These are phyloP conservation scores for Morella rubra DNA, from an alignment of 306 rosid species.

Conservation along the genomic window DNA sequence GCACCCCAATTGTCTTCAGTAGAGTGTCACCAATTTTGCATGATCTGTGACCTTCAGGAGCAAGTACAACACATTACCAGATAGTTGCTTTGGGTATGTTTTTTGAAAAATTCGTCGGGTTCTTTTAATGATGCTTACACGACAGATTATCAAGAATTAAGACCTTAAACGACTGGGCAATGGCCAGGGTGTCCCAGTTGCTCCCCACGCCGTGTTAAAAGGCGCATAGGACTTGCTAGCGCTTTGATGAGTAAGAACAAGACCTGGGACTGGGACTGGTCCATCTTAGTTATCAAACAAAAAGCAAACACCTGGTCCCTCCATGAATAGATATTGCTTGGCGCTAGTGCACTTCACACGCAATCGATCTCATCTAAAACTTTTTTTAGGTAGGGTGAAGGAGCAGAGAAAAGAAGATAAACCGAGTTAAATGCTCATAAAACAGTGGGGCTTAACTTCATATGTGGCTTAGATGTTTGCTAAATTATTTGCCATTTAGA, in stretches of 20 bases:
- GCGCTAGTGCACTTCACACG: constrained; percentile 26
- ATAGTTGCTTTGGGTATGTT: not conserved
- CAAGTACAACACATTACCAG: no score
- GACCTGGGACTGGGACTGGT: not conserved
- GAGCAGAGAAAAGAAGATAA: no score
- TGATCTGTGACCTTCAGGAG: no score
- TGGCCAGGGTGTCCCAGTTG: constrained; percentile 57
- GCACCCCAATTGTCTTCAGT: no score
- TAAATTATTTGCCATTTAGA: no score
- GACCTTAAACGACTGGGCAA: constrained; percentile 27
- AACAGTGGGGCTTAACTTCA: no score
- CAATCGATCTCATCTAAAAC: constrained; percentile 13
- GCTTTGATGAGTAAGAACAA: no score
- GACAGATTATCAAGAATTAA: constrained; percentile 30
- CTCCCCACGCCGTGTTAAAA: constrained; percentile 56
- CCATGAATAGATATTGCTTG: constrained; percentile 9
- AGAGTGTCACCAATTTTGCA: no score
- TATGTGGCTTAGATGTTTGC: no score
- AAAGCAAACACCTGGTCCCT: constrained; percentile 27
- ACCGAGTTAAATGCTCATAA: no score
- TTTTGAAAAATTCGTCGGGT: not conserved
- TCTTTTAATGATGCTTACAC: constrained; percentile 16
- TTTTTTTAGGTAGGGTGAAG: no score
- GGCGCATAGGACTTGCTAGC: not conserved
- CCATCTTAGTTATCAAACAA: constrained; percentile 24